These are phyloP conservation scores for Diospyros kaki DNA, from an alignment of 148 eudicot genomes.

Conservation along the genomic window DNA sequence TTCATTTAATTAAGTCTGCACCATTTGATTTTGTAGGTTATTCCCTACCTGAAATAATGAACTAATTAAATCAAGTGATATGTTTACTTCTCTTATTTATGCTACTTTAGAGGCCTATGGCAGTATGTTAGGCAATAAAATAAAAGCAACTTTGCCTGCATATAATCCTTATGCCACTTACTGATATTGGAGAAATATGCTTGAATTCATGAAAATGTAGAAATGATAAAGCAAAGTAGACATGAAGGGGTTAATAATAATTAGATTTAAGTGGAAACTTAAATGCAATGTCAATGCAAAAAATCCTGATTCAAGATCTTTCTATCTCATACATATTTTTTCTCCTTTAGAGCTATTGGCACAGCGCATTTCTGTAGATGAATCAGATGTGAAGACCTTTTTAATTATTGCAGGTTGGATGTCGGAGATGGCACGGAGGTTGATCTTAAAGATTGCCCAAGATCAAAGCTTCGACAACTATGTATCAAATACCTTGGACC, in stretches of 20 bases:
- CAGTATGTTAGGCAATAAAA: not conserved
- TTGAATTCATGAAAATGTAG: not conserved
- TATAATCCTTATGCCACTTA: not conserved
- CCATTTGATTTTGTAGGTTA: not conserved
- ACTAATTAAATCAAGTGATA: not conserved
- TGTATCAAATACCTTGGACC: slow-evolving; percentile 94
- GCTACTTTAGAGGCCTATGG: not conserved
- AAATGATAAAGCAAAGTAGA: not conserved
- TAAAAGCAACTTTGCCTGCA: not conserved
- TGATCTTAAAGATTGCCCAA: slow-evolving; percentile 61
- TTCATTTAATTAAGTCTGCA: not conserved
- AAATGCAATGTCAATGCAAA: not conserved
- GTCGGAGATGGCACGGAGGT: slow-evolving; percentile 80
- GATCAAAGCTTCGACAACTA: slow-evolving; percentile 64
- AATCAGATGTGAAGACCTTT: not conserved
- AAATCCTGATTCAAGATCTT: not conserved
- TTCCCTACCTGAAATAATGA: not conserved
- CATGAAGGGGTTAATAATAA: not conserved
- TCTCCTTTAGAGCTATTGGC: not conserved
- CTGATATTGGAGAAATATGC: too few relatives aligned
- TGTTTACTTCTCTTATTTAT: not conserved
- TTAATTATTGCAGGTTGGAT: slow-evolving; percentile 64
- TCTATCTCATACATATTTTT: not conserved
- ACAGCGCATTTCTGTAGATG: not conserved
- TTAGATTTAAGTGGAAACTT: not conserved